These are phyloP conservation scores for Venturia nashicola DNA, from an alignment of 2,329 filamentous ascomycete species.

Conservation along the genomic window DNA sequence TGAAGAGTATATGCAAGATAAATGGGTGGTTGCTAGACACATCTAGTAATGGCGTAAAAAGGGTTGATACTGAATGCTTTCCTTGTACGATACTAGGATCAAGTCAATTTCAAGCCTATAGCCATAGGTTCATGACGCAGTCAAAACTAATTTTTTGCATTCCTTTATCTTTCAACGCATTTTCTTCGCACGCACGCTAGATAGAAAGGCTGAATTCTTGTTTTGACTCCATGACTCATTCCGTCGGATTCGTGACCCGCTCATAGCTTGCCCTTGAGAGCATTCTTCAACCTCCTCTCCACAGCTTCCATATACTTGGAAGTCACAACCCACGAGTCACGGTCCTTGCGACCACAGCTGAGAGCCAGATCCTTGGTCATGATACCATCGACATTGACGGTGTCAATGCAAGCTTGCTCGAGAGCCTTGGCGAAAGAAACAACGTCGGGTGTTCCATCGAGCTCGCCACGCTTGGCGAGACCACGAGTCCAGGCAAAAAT, in stretches of 20 bases:
- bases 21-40: too few relatives aligned
- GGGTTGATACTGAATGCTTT: too few relatives aligned
- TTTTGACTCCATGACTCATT: not conserved
- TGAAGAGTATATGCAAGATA: too few relatives aligned
- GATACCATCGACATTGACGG: slow-evolving; percentile 83
- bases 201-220: not conserved
- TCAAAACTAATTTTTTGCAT: not conserved
- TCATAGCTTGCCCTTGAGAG: slow-evolving; percentile 66
- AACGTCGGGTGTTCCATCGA: slow-evolving; percentile 86
- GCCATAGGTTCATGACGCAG: not conserved
- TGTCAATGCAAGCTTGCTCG: slow-evolving; percentile 87
- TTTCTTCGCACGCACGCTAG: not conserved
- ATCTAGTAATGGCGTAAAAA: too few relatives aligned
- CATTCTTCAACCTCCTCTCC: slow-evolving; percentile 74
- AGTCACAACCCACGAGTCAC: slow-evolving; percentile 82
- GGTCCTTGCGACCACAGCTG: slow-evolving; percentile 75
- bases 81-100: too few relatives aligned
- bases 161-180: not conserved
- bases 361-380: slow-evolving; percentile 99
- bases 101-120: not conserved
- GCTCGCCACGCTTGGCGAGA: slow-evolving; percentile 80
- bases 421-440: slow-evolving; percentile 83
- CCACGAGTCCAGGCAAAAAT: slow-evolving; percentile 99
- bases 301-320: slow-evolving; percentile 82
- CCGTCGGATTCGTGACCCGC: not conserved